Conservation (phyloP, 1,139 yeast genomes). For the Hemisphaericaspora xylanilytica region DNA sequence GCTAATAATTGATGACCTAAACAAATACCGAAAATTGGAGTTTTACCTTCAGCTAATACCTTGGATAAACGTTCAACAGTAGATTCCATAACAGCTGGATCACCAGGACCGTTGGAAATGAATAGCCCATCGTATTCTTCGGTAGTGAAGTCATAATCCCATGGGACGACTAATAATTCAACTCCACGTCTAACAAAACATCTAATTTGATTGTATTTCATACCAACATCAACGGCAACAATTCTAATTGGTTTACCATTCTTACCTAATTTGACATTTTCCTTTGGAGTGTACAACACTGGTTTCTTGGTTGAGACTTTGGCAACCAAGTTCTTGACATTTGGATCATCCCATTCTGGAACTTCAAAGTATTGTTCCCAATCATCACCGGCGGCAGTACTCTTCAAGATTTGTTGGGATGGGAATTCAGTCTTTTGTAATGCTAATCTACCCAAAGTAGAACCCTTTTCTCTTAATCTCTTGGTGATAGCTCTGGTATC, state of each 20-base stretch:
- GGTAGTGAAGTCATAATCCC: conserved; percentile 80
- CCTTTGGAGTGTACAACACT: conserved; percentile 58
- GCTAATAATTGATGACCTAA: conserved; percentile 97
- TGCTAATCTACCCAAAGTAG: conserved; percentile 84
- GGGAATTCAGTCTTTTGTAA: conserved; percentile 51
- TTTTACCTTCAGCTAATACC: conserved; percentile 59
- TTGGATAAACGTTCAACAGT: conserved; percentile 58
- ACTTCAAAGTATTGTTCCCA: conserved; percentile 69
- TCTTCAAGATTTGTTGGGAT: conserved; percentile 27
- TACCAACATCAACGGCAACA: conserved; percentile 93
- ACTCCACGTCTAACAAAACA: conserved; percentile 96
- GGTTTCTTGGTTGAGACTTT: conserved; percentile 82
- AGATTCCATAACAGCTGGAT: conserved; percentile 79
- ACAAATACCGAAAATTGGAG: conserved; percentile 96
- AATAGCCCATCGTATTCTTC: conserved; percentile 93
- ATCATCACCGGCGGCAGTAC: conserved; percentile 11
- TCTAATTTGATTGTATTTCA: conserved; percentile 96
- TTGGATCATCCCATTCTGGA: conserved; percentile 94
- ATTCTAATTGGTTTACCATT: conserved; percentile 80
- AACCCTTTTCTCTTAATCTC: conserved; percentile 87
- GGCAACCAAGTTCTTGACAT: conserved; percentile 85
- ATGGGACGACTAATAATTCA: conserved; percentile 92
- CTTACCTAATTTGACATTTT: conserved; percentile 52
- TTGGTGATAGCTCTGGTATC: conserved; percentile 96
- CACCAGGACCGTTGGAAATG: conserved; percentile 99